Evolutionary conservation across 148 eudicot genomes (phyloP).

Genomic region (Vaccinium darrowii): DNA sequence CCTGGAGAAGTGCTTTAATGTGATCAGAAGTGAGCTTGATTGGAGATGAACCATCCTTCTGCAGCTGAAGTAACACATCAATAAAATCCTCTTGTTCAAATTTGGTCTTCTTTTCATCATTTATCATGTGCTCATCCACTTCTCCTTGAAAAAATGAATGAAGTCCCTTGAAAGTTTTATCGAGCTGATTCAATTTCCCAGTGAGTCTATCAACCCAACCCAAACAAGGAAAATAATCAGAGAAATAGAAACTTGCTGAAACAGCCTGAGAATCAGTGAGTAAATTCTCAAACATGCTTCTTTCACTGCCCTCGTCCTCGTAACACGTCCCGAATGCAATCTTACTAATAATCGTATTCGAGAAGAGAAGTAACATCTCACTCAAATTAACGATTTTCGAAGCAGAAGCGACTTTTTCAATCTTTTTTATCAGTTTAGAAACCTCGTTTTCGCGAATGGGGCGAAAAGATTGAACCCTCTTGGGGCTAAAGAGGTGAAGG

Average conservation of each 20-base stretch:
- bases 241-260: background rate
- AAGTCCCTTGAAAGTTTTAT: background rate
- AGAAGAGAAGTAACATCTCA: background rate
- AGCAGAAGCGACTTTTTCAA: background rate
- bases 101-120: background rate
- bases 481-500: slow-evolving; percentile 1
- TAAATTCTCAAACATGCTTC: slow-evolving; percentile 1
- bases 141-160: background rate
- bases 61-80: slow-evolving; percentile 1
- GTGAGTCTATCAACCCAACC: slow-evolving; percentile 13
- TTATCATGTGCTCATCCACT: background rate
- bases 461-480: slow-evolving; percentile 13
- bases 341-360: background rate
- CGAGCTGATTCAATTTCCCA: background rate
- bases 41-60: background rate
- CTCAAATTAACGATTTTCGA: background rate
- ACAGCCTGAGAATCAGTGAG: background rate
- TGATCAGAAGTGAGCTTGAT: background rate
- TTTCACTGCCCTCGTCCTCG: background rate
- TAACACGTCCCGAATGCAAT: background rate
- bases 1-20: slow-evolving; percentile 17
- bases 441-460: background rate
- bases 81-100: background rate
- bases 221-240: slow-evolving; percentile 12
- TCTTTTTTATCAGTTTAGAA: background rate